Conservation (phyloP, 108 stramenopile species). For the Pseudonitzschia multistriata region DNA sequence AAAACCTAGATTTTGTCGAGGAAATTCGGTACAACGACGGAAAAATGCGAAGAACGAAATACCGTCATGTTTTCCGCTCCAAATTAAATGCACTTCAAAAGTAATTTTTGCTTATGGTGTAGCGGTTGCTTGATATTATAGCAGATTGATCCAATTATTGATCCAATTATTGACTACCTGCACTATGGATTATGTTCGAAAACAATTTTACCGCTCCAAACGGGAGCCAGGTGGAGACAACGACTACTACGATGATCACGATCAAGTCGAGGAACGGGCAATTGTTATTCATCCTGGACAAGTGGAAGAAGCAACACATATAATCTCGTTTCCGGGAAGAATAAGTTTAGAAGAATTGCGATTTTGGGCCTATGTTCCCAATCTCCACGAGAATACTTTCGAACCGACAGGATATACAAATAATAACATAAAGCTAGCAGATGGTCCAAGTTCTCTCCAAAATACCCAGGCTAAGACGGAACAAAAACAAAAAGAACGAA, state of each 20-base stretch:
- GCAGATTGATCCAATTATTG: too few relatives aligned
- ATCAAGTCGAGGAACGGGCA: neutral
- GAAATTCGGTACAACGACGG: too few relatives aligned
- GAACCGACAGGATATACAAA: neutral
- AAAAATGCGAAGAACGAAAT: too few relatives aligned
- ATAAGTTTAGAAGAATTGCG: conserved; percentile 3
- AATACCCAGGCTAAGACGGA: neutral
- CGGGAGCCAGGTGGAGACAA: neutral
- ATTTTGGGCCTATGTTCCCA: conserved; percentile 5
- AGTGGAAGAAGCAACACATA: conserved; percentile 14
- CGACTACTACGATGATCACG: neutral
- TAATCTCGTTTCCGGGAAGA: neutral
- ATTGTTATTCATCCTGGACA: conserved; percentile 9
- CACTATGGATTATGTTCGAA: neutral
- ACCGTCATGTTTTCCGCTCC: too few relatives aligned
- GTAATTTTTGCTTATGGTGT: too few relatives aligned
- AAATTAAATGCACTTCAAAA: too few relatives aligned
- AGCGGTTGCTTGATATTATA: too few relatives aligned
- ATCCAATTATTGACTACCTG: too few relatives aligned
- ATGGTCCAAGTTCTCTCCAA: neutral
- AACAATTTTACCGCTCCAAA: neutral
- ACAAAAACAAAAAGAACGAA: neutral
- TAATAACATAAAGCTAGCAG: neutral
- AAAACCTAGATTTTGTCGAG: too few relatives aligned
- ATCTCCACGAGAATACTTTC: neutral